These are phyloP conservation scores for Calonectria pteridis DNA, from an alignment of 2,329 filamentous ascomycete genomes.

Conservation along the genomic window DNA sequence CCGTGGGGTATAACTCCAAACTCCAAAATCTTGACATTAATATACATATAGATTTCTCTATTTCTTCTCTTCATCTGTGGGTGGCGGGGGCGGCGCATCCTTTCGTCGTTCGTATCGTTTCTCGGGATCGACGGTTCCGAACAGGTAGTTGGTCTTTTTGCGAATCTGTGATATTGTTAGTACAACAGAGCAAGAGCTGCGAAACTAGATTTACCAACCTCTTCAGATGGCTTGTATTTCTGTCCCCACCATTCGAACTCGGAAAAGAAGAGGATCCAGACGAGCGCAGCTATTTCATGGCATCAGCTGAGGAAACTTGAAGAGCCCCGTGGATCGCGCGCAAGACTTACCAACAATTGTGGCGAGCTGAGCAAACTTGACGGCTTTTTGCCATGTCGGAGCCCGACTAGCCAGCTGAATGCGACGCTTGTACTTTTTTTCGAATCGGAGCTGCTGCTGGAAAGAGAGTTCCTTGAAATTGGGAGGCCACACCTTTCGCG, in stretches of 20 bases:
- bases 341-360: constrained; percentile 64
- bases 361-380: constrained; percentile 74
- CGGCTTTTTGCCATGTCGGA: constrained; percentile 73
- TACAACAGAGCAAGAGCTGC: not conserved
- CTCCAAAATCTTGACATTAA: constrained; percentile 39
- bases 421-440: constrained; percentile 82
- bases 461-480: constrained; percentile 77
- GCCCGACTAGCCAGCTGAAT: constrained; percentile 71
- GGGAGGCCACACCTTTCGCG: constrained; percentile 83
- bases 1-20: constrained; percentile 45
- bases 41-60: constrained; percentile 42
- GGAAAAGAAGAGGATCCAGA: constrained; percentile 56
- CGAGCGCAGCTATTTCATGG: constrained; percentile 50
- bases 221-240: constrained; percentile 57
- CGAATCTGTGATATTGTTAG: constrained; percentile 48
- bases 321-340: not conserved
- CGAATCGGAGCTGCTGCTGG: constrained; percentile 82
- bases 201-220: constrained; percentile 46
- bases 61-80: constrained; percentile 44
- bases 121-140: constrained; percentile 56
- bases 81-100: constrained; percentile 51
- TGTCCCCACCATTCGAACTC: constrained; percentile 60
- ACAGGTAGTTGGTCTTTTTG: constrained; percentile 52
- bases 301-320: not conserved
- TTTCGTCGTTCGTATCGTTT: constrained; percentile 57